Base-by-base conservation (phyloP, 2,329 filamentous ascomycete species). In the Aspergillus ibericus region DNA sequence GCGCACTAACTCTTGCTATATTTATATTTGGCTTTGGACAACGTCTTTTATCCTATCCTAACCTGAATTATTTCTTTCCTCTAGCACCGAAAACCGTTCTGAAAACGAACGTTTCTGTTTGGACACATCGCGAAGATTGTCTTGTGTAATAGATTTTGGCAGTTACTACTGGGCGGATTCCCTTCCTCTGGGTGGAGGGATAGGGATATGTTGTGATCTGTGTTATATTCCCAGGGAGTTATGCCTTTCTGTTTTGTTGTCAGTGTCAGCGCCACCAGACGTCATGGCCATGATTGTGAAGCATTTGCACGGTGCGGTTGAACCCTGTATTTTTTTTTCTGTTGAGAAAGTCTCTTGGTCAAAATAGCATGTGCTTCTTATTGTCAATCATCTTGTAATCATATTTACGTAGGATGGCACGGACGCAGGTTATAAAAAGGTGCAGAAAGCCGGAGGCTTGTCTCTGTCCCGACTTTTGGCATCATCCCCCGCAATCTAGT, bases 1-100 rank as follows among this genome's bases (percentile, higher is more conserved):
- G 77, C 77, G 53, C 77, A 80, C 62, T 80, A 62, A 48, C 13
- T 16, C 25, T 32, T 32, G 8, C 44, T 3, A 16, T 16, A 29
- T 40, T 46, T 48, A 18, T 49, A 20, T 52, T 15, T 20, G 38
- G 38, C 18, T 42, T 42, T 13, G 13, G n/a, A 22, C 38, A 18
- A 42, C 22, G 8, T 15, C 20, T 20, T 42, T 53, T 53, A 32
- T 32, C 12, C 29, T 32, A 32, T 32, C 29, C 9, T 32, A 32
- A 32, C 29, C 29, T 32, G 29, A 32, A 47, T 27, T 50, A n/a
- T n/a, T 51, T 32, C 36, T 56, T 27, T n/a, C 10, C 5, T 49
- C 22, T 50, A 20, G 13, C 50, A 47, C 29, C n/a, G n/a, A n/a
- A n/a, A n/a, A n/a, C n/a, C 25, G 44, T 48, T 47, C 9, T 5